A percentile compares a stretch with the other conserved stretches of the same genome.
Conservation (phyloP, 257 asterid genomes). For the Echium plantagineum region DNA sequence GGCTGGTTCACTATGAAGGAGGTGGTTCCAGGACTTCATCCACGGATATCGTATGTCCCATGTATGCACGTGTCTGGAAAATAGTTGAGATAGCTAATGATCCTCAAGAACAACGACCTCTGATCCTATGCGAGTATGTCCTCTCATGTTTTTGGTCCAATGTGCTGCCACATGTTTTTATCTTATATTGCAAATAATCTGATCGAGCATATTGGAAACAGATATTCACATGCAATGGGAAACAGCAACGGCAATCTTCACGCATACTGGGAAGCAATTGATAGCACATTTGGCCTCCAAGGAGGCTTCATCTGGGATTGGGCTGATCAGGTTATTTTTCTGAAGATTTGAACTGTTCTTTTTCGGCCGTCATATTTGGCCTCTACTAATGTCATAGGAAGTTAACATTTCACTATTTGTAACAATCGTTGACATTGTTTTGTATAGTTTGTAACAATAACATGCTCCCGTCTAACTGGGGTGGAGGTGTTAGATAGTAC, state of each 20-base stretch:
- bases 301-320: slow-evolving; percentile 99
- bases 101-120: slow-evolving; percentile 77
- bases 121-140: slow-evolving; percentile 94
- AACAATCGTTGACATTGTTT: too few relatives aligned
- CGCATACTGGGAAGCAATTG: slow-evolving; percentile 97
- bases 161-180: background rate
- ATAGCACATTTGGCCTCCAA: slow-evolving; percentile 90
- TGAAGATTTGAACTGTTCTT: background rate
- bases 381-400: too few relatives aligned
- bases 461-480: too few relatives aligned
- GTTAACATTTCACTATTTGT: too few relatives aligned
- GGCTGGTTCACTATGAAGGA: slow-evolving; percentile 89
- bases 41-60: slow-evolving; percentile 95
- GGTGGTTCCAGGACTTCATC: slow-evolving; percentile 88
- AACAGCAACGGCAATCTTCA: slow-evolving; percentile 93
- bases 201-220: slow-evolving; percentile 17
- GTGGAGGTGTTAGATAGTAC: too few relatives aligned
- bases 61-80: slow-evolving; percentile 93
- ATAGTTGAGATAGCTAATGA: slow-evolving; percentile 81
- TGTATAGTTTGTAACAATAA: too few relatives aligned
- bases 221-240: slow-evolving; percentile 97
- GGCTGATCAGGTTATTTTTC: slow-evolving; percentile 79
- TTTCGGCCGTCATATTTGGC: background rate
- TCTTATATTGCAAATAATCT: slow-evolving; percentile 9
- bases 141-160: slow-evolving; percentile 10